Percentiles rank a stretch among this genome's conserved stretches.
phyloP scores from a whole-genome alignment of 2,329 filamentous ascomycete species.

The Neocucurbitaria cava region DNA sequence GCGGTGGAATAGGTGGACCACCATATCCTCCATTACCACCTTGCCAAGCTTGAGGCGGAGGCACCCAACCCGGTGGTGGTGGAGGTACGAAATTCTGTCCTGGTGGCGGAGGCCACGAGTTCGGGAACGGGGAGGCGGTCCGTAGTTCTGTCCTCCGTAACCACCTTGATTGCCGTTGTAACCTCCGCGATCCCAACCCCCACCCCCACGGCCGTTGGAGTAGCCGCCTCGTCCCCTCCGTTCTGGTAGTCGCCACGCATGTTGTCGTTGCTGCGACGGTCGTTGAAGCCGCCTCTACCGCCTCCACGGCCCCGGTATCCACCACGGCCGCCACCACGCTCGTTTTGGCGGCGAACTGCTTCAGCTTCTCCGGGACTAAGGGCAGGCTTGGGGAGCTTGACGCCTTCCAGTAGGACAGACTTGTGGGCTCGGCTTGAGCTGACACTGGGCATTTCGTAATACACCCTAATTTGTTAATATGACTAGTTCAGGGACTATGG shows the following conservation, averaged over 20 bases:
- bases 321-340: slow-evolving; percentile 58
- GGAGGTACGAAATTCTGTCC: slow-evolving; percentile 35
- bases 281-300: slow-evolving; percentile 44
- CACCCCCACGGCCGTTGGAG: slow-evolving; percentile 17
- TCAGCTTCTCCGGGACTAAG: slow-evolving; percentile 72
- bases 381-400: slow-evolving; percentile 73
- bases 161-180: slow-evolving; percentile 20
- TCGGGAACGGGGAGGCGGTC: slow-evolving; percentile 20
- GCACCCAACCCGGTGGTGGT: slow-evolving; percentile 41
- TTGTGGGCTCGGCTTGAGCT: slow-evolving; percentile 76
- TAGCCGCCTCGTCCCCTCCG: slow-evolving; percentile 36
- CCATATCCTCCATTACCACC: slow-evolving; percentile 20
- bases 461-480: slow-evolving; percentile 65
- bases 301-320: slow-evolving; percentile 28
- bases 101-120: slow-evolving; percentile 31
- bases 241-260: slow-evolving; percentile 26
- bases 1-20: slow-evolving; percentile 20
- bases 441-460: slow-evolving; percentile 78
- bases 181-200: slow-evolving; percentile 13
- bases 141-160: slow-evolving; percentile 27
- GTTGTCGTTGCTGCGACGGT: slow-evolving; percentile 27
- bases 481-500: slow-evolving; percentile 22
- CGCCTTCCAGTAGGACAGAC: slow-evolving; percentile 89
- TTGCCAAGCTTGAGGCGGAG: slow-evolving; percentile 24
- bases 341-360: slow-evolving; percentile 70